Percentiles rank a stretch among this genome's conserved stretches.
Conservation (phyloP, 148 eudicot genomes). For the Spergularia bocconei region DNA sequence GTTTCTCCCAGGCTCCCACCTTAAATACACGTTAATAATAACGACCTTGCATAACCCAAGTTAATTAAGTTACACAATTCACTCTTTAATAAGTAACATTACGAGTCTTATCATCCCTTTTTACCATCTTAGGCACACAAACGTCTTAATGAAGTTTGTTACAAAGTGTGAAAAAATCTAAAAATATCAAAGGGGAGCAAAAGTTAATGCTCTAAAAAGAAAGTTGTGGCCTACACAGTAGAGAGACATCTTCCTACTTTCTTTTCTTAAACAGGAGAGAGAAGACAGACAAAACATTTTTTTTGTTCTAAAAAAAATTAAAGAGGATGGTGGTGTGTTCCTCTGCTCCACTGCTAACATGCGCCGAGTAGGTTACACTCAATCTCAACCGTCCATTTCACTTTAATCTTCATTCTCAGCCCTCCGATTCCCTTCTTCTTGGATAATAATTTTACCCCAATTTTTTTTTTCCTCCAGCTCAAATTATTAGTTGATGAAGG, state of each 20-base stretch:
- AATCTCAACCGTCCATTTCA: neutral
- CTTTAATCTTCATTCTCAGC: neutral
- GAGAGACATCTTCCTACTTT: neutral
- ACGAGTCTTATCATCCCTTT: too few relatives aligned
- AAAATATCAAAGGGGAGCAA: neutral
- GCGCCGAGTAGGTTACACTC: conserved; percentile 6
- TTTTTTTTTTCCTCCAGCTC: neutral
- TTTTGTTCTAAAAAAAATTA: too few relatives aligned
- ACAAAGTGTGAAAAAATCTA: neutral
- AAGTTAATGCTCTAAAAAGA: neutral
- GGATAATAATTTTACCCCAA: neutral
- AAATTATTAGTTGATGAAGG: conserved; percentile 9
- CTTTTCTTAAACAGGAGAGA: neutral
- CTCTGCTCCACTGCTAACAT: conserved; percentile 10
- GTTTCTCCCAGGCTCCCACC: too few relatives aligned
- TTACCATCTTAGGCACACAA: neutral
- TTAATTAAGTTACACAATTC: too few relatives aligned
- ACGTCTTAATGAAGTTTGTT: neutral
- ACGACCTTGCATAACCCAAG: too few relatives aligned
- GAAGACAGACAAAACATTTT: too few relatives aligned
- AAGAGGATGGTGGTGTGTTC: too few relatives aligned
- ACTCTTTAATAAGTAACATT: too few relatives aligned
- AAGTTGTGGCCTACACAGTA: neutral
- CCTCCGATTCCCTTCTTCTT: neutral
- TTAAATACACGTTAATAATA: too few relatives aligned